Conservation (phyloP, 495 filamentous ascomycete genomes). For the Penicillium antarcticum region DNA sequence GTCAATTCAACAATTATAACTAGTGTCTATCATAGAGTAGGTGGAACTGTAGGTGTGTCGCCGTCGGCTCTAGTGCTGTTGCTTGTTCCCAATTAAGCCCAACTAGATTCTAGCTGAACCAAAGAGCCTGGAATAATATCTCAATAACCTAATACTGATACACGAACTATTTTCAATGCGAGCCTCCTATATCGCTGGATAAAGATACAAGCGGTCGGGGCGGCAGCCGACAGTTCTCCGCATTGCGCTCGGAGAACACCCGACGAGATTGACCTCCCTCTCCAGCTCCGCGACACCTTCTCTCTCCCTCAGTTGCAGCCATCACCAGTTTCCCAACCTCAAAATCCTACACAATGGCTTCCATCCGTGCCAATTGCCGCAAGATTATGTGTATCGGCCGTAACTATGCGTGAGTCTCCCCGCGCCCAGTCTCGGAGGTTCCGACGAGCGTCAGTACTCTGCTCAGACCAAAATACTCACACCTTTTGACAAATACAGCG, state of each 20-base stretch:
- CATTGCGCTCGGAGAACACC: constrained; percentile 12
- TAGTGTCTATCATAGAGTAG: no score
- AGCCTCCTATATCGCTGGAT: background rate
- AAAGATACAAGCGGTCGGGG: constrained; percentile 17
- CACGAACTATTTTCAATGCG: no score
- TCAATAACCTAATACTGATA: no score
- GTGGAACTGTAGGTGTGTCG: no score
- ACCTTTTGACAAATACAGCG: constrained; percentile 48
- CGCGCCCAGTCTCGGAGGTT: constrained; percentile 3
- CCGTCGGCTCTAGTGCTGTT: no score
- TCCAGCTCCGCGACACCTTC: background rate
- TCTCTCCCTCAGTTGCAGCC: background rate
- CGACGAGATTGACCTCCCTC: background rate
- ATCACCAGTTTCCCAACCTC: background rate
- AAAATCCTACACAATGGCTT: constrained; percentile 27
- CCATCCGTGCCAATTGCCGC: constrained; percentile 57
- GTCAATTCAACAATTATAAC: no score
- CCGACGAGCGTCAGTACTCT: background rate
- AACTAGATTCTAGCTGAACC: no score
- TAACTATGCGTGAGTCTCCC: constrained; percentile 79
- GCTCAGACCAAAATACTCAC: background rate
- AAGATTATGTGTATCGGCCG: constrained; percentile 97
- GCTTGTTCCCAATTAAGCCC: no score
- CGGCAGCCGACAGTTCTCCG: constrained; percentile 11
- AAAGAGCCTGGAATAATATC: no score